phyloP scores from a whole-genome alignment of 23 red algal genomes.

The Gracilaria gracilis region DNA sequence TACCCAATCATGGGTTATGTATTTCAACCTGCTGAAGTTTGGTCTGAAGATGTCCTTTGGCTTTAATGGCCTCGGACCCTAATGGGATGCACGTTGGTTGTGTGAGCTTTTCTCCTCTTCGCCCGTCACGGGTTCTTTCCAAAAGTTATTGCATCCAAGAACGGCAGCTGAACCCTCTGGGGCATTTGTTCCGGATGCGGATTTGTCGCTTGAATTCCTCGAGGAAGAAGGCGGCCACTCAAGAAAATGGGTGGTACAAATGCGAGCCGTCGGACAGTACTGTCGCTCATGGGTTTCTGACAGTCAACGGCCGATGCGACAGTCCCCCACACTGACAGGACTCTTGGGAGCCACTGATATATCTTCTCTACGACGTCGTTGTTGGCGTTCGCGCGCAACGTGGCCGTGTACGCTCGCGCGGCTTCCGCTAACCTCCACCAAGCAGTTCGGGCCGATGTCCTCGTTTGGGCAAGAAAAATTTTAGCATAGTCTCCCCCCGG shows the following conservation, averaged over 20 bases:
- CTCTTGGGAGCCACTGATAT: not conserved
- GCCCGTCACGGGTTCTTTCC: too few species aligned
- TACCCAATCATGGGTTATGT: too few species aligned
- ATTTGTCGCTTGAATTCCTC: not conserved
- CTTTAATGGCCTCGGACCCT: too few species aligned
- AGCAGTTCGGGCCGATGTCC: too few species aligned
- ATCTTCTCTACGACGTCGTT: not conserved
- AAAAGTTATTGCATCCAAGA: too few species aligned
- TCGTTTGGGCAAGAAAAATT: not conserved
- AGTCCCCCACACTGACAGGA: not conserved
- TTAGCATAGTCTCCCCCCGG: slow-evolving; percentile 7
- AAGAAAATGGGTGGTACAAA: not conserved
- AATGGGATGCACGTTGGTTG: too few species aligned
- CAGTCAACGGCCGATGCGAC: not conserved
- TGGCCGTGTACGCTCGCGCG: too few species aligned
- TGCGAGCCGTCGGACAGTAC: not conserved
- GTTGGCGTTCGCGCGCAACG: not conserved
- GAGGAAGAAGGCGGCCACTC: not conserved
- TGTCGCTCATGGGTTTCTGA: not conserved
- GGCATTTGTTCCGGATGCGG: not conserved
- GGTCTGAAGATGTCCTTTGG: too few species aligned
- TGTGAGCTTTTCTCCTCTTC: too few species aligned
- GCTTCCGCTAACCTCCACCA: too few species aligned
- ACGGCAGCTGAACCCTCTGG: not conserved
- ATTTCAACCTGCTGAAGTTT: too few species aligned